Percentiles rank a stretch among this genome's conserved stretches.
Conservation (phyloP, 225 moss, liverwort and hornwort genomes). For the Anthoceros angustus region DNA sequence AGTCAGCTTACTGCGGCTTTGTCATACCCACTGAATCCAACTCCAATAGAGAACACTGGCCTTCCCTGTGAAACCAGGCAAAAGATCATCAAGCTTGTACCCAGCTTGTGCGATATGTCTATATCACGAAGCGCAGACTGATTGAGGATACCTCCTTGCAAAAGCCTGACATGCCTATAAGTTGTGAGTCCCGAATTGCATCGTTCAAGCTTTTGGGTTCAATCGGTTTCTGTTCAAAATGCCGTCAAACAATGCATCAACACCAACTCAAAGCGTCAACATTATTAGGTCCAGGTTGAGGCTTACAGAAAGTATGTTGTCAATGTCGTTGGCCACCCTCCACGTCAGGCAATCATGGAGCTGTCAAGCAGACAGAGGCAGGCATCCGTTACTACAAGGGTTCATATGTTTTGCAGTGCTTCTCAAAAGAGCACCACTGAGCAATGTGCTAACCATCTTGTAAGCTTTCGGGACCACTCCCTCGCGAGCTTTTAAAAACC, state of each 20-base stretch:
- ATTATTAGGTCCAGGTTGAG: not conserved
- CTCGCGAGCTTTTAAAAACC: slow-evolving; percentile 77
- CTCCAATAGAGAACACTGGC: slow-evolving; percentile 85
- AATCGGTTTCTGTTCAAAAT: slow-evolving; percentile 52
- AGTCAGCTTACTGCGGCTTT: slow-evolving; percentile 54
- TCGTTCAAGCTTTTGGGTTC: slow-evolving; percentile 44
- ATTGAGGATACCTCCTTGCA: slow-evolving; percentile 53
- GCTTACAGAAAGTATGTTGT: slow-evolving; percentile 65
- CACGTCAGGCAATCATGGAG: slow-evolving; percentile 60
- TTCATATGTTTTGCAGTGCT: not conserved
- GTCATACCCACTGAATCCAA: slow-evolving; percentile 63
- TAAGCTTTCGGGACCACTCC: slow-evolving; percentile 44
- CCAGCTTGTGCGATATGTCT: not conserved
- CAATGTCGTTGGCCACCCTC: slow-evolving; percentile 76
- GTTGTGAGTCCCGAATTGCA: slow-evolving; percentile 51
- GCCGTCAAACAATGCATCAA: not conserved
- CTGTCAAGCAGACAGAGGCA: slow-evolving; percentile 27
- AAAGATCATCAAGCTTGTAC: not conserved
- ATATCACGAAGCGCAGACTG: not conserved
- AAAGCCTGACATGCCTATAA: slow-evolving; percentile 75
- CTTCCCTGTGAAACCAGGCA: slow-evolving; percentile 48
- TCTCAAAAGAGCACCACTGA: not conserved
- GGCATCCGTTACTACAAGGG: not conserved
- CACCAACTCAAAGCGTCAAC: not conserved
- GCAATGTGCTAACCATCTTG: slow-evolving; percentile 51